Conservation (phyloP, 108 stramenopile genomes). For the Skeletonema marinoi region DNA sequence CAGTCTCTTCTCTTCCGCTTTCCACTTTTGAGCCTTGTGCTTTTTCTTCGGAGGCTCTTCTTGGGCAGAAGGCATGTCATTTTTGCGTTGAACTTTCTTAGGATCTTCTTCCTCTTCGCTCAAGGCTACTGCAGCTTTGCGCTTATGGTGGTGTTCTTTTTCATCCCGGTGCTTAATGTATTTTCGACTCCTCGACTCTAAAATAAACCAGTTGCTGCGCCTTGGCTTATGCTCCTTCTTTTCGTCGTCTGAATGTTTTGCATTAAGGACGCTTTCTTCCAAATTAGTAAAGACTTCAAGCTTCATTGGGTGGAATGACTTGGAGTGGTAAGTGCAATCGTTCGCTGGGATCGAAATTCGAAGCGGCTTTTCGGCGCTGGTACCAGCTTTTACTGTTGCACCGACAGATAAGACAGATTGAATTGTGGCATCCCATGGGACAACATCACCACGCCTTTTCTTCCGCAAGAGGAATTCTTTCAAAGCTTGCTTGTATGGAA, state of each 20-base stretch:
- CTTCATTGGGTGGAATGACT: conserved; percentile 70
- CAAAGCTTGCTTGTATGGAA: conserved; percentile 84
- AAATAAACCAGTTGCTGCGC: conserved; percentile 54
- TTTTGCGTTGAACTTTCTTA: conserved; percentile 6
- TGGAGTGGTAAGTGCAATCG: conserved; percentile 63
- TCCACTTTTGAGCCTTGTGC: conserved; percentile 79
- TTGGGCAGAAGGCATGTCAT: not conserved
- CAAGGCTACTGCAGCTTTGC: conserved; percentile 14
- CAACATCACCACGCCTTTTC: conserved; percentile 71
- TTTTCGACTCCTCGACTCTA: conserved; percentile 57
- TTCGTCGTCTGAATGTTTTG: conserved; percentile 32
- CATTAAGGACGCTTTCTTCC: conserved; percentile 33
- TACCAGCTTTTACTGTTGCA: conserved; percentile 66
- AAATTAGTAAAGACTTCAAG: conserved; percentile 65
- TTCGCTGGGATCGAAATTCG: conserved; percentile 63
- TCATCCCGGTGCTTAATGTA: conserved; percentile 59
- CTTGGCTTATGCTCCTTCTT: conserved; percentile 43
- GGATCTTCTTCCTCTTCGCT: conserved; percentile 8
- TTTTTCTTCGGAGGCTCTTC: conserved; percentile 14
- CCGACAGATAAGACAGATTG: conserved; percentile 78
- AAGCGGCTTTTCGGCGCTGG: conserved; percentile 68
- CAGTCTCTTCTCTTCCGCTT: conserved; percentile 65
- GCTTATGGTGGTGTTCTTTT: conserved; percentile 43
- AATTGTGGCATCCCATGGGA: conserved; percentile 83
- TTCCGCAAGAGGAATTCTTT: conserved; percentile 83